Base-by-base conservation (phyloP, 139 green algal species). In the Trebouxia sp. region DNA sequence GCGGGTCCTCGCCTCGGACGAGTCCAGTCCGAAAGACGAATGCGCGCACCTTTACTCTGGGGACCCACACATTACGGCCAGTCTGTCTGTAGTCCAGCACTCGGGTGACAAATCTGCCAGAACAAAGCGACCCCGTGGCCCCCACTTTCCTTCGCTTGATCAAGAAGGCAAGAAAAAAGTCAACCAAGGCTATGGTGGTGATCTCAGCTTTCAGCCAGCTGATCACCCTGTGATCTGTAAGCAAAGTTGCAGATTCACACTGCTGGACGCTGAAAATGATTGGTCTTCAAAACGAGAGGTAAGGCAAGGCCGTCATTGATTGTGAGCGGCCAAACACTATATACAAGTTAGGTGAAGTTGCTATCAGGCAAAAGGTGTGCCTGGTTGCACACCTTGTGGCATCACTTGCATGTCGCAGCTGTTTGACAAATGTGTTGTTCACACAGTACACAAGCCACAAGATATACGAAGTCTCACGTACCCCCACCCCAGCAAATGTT, bases 391-490 rank as follows among this genome's bases (percentile, higher is more conserved):
- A n/a, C n/a, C n/a, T n/a, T n/a, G n/a, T n/a, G n/a, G n/a, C n/a
- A n/a, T n/a, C n/a, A n/a, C n/a, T n/a, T n/a, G n/a, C n/a, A n/a
- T n/a, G n/a, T n/a, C n/a, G n/a, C n/a, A n/a, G n/a, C n/a, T n/a
- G n/a, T n/a, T n/a, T n/a, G n/a, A n/a, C n/a, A n/a, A n/a, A n/a
- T n/a, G n/a, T n/a, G n/a, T n/a, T n/a, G n/a, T n/a, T n/a, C n/a
- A n/a, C n/a, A 35, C 62, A 72, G 62, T 72, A 45, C 10, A 10
- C 32, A 26, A 72, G 62, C 62, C 62, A 70, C 12, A 72, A 72
- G 12, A 2, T 72, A 11, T 72, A 43, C 12, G 10, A 15, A 5
- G 15, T 72, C 1, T 24, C 6, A 10, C 32, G 43, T 15, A 14
- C 5, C 32, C 6, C 5, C 12, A 4, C 12, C 14, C 35, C 62